Evolutionary conservation across 2,329 filamentous ascomycete genomes (phyloP).

Genomic region (Aspergillus sp.): DNA sequence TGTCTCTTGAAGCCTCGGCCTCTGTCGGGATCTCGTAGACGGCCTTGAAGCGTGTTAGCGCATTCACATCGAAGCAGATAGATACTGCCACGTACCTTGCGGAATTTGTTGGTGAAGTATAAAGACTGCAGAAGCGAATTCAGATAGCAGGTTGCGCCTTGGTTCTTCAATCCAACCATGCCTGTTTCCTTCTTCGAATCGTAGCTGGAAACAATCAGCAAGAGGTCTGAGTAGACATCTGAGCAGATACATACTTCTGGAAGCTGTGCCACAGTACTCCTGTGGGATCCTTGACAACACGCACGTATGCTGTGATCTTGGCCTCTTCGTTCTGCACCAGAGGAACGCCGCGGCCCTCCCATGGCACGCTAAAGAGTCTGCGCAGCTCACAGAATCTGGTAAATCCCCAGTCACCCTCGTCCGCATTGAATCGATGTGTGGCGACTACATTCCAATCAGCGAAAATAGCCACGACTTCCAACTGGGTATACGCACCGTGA

Average conservation of each 20-base stretch:
- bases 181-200: slow-evolving; percentile 99
- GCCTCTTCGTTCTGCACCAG: slow-evolving; percentile 52
- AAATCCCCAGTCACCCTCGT: slow-evolving; percentile 98
- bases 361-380: slow-evolving; percentile 76
- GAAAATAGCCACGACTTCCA: slow-evolving; percentile 7
- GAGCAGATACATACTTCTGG: slow-evolving; percentile 39
- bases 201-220: slow-evolving; percentile 62
- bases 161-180: slow-evolving; percentile 94
- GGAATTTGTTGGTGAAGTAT: slow-evolving; percentile 88
- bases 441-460: slow-evolving; percentile 54
- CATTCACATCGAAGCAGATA: background rate
- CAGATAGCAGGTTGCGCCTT: slow-evolving; percentile 88
- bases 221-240: slow-evolving; percentile 31
- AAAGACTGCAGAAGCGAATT: slow-evolving; percentile 83
- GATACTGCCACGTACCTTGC: slow-evolving; percentile 63
- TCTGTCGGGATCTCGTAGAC: slow-evolving; percentile 97
- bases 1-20: slow-evolving; percentile 74
- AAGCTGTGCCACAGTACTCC: slow-evolving; percentile 53
- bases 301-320: slow-evolving; percentile 51
- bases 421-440: slow-evolving; percentile 93
- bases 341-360: slow-evolving; percentile 67
- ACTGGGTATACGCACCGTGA: slow-evolving; percentile 59
- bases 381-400: slow-evolving; percentile 92
- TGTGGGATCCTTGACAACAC: slow-evolving; percentile 52
- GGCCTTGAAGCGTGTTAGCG: slow-evolving; percentile 57